Percentiles rank a stretch among this genome's conserved stretches.
Conservation (phyloP, 805 yeast species). For the Torulaspora quercuum region DNA sequence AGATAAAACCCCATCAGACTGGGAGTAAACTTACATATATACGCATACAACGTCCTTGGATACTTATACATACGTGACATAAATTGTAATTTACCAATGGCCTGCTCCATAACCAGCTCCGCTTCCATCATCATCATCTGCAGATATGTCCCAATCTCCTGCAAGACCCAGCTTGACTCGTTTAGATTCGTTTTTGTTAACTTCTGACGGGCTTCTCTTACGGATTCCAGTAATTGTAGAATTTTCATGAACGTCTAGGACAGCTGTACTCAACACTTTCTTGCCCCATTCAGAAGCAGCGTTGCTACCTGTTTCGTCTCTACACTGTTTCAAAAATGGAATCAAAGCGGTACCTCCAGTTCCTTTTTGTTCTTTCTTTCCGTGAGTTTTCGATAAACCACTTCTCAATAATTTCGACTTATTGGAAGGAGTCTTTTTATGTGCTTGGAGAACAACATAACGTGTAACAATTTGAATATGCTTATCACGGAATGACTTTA, state of each 20-base stretch:
- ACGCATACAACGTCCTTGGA: too few species aligned
- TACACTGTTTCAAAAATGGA: constrained; percentile 89
- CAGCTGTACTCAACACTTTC: constrained; percentile 57
- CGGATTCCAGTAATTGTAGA: constrained; percentile 18
- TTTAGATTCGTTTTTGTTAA: constrained; percentile 18
- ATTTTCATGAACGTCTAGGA: constrained; percentile 30
- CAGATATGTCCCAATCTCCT: constrained; percentile 30
- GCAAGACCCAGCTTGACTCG: constrained; percentile 35
- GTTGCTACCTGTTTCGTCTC: constrained; percentile 92
- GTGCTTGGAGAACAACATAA: constrained; percentile 78
- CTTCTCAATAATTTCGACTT: constrained; percentile 58
- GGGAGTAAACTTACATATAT: too few species aligned
- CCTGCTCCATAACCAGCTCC: constrained; percentile 26
- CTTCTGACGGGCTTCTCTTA: constrained; percentile 12
- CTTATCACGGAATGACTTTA: constrained; percentile 83
- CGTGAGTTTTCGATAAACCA: constrained; percentile 51
- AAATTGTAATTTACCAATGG: constrained; percentile 31
- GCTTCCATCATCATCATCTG: constrained; percentile 26
- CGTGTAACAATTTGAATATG: constrained; percentile 92
- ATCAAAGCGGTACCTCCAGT: constrained; percentile 93
- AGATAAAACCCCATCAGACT: too few species aligned
- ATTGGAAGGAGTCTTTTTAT: constrained; percentile 49
- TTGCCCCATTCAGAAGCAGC: constrained; percentile 94
- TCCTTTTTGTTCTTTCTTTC: constrained; percentile 61
- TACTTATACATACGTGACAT: too few species aligned